Base-by-base conservation (phyloP, 129 eudicot species). In the Helianthus tuberosus region DNA sequence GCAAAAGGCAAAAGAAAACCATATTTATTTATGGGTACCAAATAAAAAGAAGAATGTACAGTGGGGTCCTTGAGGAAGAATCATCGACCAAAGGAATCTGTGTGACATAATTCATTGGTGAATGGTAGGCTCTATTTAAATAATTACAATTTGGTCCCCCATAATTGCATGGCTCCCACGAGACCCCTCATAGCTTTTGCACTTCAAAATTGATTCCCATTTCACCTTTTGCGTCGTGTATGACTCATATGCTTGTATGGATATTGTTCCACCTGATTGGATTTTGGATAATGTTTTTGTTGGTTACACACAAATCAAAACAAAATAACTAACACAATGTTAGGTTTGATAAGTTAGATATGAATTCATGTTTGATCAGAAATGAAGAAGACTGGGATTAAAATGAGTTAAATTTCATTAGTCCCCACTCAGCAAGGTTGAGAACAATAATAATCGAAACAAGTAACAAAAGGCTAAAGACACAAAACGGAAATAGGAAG, bases 51-150 rank as follows among this genome's bases (percentile, higher is more conserved):
- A 39, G 77, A 70, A 63, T 71, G 77, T 52, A 71, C 13, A 70
- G 13, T 52, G 73, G 82, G 77, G 20, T 38, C 76, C 82, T 0
- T 71, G 77, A 29, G 72, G 82, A 78, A 71, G 66, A 72, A 52
- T 53, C 73, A 52, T 35, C 77, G 77, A 78, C 77, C 82, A 78
- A 78, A 59, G 77, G 82, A 71, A 78, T 78, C 77, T 64, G 9
- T 25, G 72, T 64, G 66, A 39, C 57, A 78, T 63, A 41, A 71
- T 77, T 63, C 66, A 49, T 50, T 71, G 73, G 82, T 64, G 72
- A 78, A 63, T 16, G 66, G 82, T 63, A 48, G 77, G 77, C 72
- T 62, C 47, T 70, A 69, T 50, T 23, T 52, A 51, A 50, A 70
- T 50, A 71, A 63, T 38, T 64, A n/a, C 77, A 70, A 0, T 51